phyloP scores from a whole-genome alignment of 164 flowering plant genomes.

The Stephania cephalantha region DNA sequence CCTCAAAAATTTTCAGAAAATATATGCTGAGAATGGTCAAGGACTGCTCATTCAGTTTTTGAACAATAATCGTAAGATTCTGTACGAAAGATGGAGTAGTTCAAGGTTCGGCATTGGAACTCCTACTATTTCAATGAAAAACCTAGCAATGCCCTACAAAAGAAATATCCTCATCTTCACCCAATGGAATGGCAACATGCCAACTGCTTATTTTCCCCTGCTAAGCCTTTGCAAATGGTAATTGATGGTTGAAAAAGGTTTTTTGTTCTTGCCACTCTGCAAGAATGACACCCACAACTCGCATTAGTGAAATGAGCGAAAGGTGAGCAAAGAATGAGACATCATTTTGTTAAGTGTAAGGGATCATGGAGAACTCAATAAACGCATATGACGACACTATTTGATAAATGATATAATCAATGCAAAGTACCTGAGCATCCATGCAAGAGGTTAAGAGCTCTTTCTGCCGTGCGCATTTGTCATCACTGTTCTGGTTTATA shows the following conservation, averaged over 20 bases:
- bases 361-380: not conserved
- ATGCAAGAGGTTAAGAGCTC: conserved; percentile 56
- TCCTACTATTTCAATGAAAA: not conserved
- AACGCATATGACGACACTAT: not conserved
- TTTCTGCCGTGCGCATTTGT: conserved; percentile 54
- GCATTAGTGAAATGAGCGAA: not conserved
- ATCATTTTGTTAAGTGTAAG: not conserved
- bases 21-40: not conserved
- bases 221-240: conserved; percentile 71
- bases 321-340: not conserved
- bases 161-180: not conserved
- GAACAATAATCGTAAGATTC: not conserved
- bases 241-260: conserved; percentile 59
- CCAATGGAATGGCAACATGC: not conserved
- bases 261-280: conserved; percentile 40
- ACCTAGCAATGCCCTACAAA: not conserved
- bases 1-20: not conserved
- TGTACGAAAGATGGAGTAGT: not conserved
- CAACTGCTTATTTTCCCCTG: conserved; percentile 39
- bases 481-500: conserved; percentile 45
- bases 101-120: not conserved
- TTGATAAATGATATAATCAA: not conserved
- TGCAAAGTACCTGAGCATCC: conserved; percentile 59
- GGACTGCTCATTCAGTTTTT: not conserved
- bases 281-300: not conserved